Conservation (phyloP, 371 early-diverging fungal genomes). For the Mortierella sp. region DNA sequence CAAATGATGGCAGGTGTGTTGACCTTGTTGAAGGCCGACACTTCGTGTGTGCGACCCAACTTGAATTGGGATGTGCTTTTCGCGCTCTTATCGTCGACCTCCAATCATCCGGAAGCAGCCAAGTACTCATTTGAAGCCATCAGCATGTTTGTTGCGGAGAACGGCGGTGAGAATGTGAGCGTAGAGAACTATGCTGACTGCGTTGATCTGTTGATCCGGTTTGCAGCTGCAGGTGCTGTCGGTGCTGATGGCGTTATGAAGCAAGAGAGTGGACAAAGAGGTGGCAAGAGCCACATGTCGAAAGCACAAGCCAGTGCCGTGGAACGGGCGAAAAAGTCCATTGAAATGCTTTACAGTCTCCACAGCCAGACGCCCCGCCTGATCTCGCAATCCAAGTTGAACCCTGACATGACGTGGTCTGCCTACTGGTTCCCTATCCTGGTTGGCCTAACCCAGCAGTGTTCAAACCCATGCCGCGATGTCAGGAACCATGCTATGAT, state of each 20-base stretch:
- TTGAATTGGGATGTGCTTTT: constrained; percentile 63
- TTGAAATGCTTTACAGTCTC: constrained; percentile 69
- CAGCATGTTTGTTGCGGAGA: constrained; percentile 61
- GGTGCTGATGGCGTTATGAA: constrained; percentile 49
- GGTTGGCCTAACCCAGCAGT: constrained; percentile 73
- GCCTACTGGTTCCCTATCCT: constrained; percentile 78
- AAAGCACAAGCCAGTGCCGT: constrained; percentile 56
- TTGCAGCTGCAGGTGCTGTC: constrained; percentile 60
- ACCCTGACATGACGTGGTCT: constrained; percentile 65
- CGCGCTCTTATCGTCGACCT: constrained; percentile 60
- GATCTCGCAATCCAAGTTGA: constrained; percentile 59
- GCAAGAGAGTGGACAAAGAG: constrained; percentile 49
- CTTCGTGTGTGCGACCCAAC: constrained; percentile 54
- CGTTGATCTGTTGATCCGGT: constrained; percentile 69
- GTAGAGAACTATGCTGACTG: constrained; percentile 74
- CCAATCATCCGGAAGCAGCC: constrained; percentile 68
- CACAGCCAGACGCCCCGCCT: constrained; percentile 67
- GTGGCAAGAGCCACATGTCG: constrained; percentile 43
- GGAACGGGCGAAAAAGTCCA: constrained; percentile 68
- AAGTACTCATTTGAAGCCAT: constrained; percentile 68
- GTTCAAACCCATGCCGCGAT: constrained; percentile 72
- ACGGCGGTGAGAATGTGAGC: constrained; percentile 53
- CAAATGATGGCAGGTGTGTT: constrained; percentile 86
- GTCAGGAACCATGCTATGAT: constrained; percentile 73
- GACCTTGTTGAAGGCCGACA: constrained; percentile 67